These are phyloP conservation scores for Didymella sp. DNA, from an alignment of 2,329 filamentous ascomycete species.

Conservation along the genomic window DNA sequence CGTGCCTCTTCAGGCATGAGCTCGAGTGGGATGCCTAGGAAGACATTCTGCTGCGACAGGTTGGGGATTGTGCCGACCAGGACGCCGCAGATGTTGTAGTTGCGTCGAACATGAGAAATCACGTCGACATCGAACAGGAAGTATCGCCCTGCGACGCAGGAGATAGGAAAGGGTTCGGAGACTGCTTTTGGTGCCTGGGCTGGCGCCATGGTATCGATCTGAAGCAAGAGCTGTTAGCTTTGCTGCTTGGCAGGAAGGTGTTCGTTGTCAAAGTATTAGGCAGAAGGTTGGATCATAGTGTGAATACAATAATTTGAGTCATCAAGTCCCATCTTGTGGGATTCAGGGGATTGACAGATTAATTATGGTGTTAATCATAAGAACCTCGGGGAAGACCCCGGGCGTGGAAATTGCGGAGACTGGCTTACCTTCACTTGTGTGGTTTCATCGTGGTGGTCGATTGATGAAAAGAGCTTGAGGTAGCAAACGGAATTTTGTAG, in stretches of 20 bases:
- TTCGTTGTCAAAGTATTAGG: slow-evolving; percentile 13
- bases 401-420: slow-evolving; percentile 11
- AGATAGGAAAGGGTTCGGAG: slow-evolving; percentile 75
- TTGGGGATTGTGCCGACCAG: slow-evolving; percentile 89
- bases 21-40: slow-evolving; percentile 86
- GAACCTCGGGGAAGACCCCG: slow-evolving; percentile 16
- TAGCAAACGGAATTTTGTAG: slow-evolving; percentile 29
- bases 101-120: slow-evolving; percentile 77
- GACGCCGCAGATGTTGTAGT: slow-evolving; percentile 84
- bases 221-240: slow-evolving; percentile 29
- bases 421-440: slow-evolving; percentile 46
- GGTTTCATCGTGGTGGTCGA: slow-evolving; percentile 43
- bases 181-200: slow-evolving; percentile 40
- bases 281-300: slow-evolving; percentile 44
- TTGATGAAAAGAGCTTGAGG: slow-evolving; percentile 19
- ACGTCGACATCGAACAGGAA: slow-evolving; percentile 87
- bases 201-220: slow-evolving; percentile 41
- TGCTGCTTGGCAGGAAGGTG: slow-evolving; percentile 16
- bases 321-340: slow-evolving; percentile 57
- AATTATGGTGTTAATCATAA: slow-evolving; percentile 70
- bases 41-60: slow-evolving; percentile 92
- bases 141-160: slow-evolving; percentile 79
- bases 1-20: slow-evolving; percentile 89
- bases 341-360: slow-evolving; percentile 87
- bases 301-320: slow-evolving; percentile 53